Evolutionary conservation across 1,139 yeast genomes (phyloP).

Genomic region (Taphrina deformans): DNA sequence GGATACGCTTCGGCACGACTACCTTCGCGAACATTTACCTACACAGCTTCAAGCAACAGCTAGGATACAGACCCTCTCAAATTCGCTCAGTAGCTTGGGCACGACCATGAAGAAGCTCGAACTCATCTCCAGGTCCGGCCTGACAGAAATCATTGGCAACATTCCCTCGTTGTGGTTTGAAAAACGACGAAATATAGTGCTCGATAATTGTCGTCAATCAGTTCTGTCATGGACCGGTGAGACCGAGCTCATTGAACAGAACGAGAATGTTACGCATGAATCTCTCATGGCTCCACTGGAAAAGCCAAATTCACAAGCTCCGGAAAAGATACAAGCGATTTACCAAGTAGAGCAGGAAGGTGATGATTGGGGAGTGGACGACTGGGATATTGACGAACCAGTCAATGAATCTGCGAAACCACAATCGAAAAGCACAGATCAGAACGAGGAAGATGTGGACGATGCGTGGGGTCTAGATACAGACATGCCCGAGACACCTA

Average conservation of each 20-base stretch:
- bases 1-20: neutral
- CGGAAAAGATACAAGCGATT: neutral
- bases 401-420: neutral
- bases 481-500: neutral
- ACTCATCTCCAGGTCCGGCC: neutral
- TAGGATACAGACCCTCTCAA: neutral
- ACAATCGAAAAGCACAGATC: neutral
- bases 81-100: neutral
- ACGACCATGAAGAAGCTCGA: constrained; percentile 1
- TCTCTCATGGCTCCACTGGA: neutral
- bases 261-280: constrained; percentile 8
- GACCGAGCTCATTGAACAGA: constrained; percentile 9
- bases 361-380: constrained; percentile 9
- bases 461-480: constrained; percentile 22
- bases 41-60: constrained; percentile 14
- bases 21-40: constrained; percentile 2
- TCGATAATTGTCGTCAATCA: neutral
- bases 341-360: neutral
- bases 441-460: constrained; percentile 1
- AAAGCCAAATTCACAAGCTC: neutral
- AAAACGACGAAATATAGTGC: neutral
- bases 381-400: constrained; percentile 3
- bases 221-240: constrained; percentile 19
- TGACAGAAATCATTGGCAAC: neutral
- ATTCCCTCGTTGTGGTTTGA: constrained; percentile 6